A percentile compares a stretch with the other conserved stretches of the same genome.
phyloP scores from a whole-genome alignment of 768 basidiomycete species.

The Xerocomus spinulosus region DNA sequence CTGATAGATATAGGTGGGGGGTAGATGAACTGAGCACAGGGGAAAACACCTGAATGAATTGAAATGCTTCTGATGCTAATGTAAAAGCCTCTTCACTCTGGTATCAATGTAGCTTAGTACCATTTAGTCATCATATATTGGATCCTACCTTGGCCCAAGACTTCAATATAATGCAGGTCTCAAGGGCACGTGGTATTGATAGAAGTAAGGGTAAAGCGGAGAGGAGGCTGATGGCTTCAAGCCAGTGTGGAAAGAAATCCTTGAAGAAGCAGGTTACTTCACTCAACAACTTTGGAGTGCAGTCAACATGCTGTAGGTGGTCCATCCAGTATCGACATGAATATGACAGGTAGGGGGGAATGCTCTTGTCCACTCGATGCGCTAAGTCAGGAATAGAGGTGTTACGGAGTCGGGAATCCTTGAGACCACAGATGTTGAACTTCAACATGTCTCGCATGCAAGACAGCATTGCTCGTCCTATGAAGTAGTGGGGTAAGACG shows the following conservation, averaged over 20 bases:
- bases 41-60: neutral
- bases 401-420: neutral
- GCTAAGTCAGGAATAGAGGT: neutral
- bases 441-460: neutral
- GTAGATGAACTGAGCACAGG: neutral
- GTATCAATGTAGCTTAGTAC: neutral
- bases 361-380: neutral
- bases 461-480: neutral
- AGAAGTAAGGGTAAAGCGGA: neutral
- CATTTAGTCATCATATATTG: neutral
- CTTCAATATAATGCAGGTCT: neutral
- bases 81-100: neutral
- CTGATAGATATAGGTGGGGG: no score
- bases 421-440: neutral
- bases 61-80: neutral
- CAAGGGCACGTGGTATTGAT: neutral
- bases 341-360: neutral
- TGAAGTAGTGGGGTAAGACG: neutral
- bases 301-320: neutral
- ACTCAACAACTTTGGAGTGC: neutral
- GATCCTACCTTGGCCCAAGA: neutral
- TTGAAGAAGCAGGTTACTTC: neutral
- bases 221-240: slow-evolving; percentile 2
- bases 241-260: no score
- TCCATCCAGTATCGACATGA: no score